Conservation (phyloP, 108 stramenopile species). For the Licmophora abbreviata region DNA sequence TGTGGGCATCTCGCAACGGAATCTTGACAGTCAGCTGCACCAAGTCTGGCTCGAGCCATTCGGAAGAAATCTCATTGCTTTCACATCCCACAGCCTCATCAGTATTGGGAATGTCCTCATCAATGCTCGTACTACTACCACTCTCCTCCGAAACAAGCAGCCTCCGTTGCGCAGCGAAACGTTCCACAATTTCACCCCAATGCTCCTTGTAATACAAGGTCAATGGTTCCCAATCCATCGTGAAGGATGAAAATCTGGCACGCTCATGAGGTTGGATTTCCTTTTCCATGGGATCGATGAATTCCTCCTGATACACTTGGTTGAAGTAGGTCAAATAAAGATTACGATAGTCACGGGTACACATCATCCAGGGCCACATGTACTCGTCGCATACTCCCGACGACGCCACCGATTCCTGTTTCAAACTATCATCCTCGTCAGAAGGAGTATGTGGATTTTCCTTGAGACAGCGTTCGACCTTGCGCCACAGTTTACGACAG, state of each 20-base stretch:
- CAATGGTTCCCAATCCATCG: conserved; percentile 34
- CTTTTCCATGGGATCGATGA: conserved; percentile 6
- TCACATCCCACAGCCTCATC: no score
- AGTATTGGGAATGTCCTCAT: no score
- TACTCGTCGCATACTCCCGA: conserved; percentile 51
- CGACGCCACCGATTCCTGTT: conserved; percentile 13
- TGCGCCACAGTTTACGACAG: conserved; percentile 75
- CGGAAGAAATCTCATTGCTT: no score
- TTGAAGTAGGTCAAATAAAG: conserved; percentile 55
- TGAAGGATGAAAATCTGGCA: no score
- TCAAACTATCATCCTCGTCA: conserved; percentile 19
- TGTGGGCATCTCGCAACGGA: conserved; percentile 18
- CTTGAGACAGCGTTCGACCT: conserved; percentile 79
- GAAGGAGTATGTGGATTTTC: conserved; percentile 41
- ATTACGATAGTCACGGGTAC: conserved; percentile 57
- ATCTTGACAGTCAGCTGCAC: conserved; percentile 39
- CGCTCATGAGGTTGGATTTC: conserved; percentile 6
- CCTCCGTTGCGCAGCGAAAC: neutral
- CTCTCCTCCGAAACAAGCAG: neutral
- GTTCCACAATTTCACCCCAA: conserved; percentile 1
- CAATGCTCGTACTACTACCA: neutral
- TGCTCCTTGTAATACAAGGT: conserved; percentile 12
- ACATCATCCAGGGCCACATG: conserved; percentile 70
- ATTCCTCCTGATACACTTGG: conserved; percentile 33
- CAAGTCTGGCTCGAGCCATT: no score